These are phyloP conservation scores for Ophiostoma sp. DNA, from an alignment of 2,329 filamentous ascomycete genomes.

Conservation along the genomic window DNA sequence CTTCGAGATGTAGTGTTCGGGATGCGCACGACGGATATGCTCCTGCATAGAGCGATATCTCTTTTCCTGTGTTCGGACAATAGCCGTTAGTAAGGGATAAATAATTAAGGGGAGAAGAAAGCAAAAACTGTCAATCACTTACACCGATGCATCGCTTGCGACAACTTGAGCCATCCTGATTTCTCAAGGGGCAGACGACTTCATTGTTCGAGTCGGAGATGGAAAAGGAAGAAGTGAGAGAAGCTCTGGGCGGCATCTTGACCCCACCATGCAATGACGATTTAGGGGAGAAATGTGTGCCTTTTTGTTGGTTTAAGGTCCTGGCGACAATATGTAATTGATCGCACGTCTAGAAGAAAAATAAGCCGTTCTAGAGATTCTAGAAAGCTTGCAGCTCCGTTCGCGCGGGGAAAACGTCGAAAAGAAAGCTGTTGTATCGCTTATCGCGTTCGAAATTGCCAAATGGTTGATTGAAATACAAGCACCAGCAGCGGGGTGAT, in stretches of 20 bases:
- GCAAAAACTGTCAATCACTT: conserved; percentile 52
- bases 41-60: conserved; percentile 97
- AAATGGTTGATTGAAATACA: conserved; percentile 10
- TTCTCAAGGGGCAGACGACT: conserved; percentile 92
- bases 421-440: neutral
- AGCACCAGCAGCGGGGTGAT: conserved; percentile 27
- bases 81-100: neutral
- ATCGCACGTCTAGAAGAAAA: neutral
- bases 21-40: conserved; percentile 95
- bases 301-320: neutral
- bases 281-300: conserved; percentile 18
- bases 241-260: conserved; percentile 85
- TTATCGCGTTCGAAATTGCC: neutral
- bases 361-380: conserved; percentile 7
- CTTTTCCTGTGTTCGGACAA: conserved; percentile 38
- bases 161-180: conserved; percentile 95
- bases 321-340: neutral
- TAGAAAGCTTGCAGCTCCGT: conserved; percentile 12
- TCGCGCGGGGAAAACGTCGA: neutral
- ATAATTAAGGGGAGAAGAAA: conserved; percentile 38
- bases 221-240: conserved; percentile 86
- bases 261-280: conserved; percentile 55
- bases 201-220: conserved; percentile 92
- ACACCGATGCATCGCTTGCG: conserved; percentile 97
- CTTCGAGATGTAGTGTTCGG: conserved; percentile 96